These are phyloP conservation scores for Saccharomyces mikatae DNA, from an alignment of 805 yeast genomes.

Conservation along the genomic window DNA sequence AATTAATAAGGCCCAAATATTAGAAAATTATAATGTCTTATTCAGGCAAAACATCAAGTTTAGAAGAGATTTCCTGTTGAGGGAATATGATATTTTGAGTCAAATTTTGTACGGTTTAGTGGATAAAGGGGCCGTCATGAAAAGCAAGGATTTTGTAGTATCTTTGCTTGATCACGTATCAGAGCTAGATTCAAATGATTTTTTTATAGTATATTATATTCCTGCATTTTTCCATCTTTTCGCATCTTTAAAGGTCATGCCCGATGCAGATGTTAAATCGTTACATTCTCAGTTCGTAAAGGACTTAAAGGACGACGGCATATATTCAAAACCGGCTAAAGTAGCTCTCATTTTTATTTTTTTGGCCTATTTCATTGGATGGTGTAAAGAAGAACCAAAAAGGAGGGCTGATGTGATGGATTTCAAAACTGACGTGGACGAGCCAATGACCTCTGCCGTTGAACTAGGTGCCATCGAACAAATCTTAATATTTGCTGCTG, in stretches of 20 bases:
- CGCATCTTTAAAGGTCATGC: slow-evolving; percentile 30
- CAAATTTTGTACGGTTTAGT: slow-evolving; percentile 52
- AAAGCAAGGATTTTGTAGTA: slow-evolving; percentile 29
- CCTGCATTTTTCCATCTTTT: slow-evolving; percentile 49
- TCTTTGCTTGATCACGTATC: slow-evolving; percentile 40
- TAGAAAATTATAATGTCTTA: slow-evolving; percentile 40
- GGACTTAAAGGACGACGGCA: slow-evolving; percentile 34
- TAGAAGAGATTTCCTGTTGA: slow-evolving; percentile 53
- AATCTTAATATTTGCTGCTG: slow-evolving; percentile 53
- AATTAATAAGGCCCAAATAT: slow-evolving; percentile 44
- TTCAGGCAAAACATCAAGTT: slow-evolving; percentile 45
- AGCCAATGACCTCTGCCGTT: slow-evolving; percentile 51
- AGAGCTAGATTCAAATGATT: slow-evolving; percentile 50
- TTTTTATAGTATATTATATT: slow-evolving; percentile 53
- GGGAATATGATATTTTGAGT: slow-evolving; percentile 65
- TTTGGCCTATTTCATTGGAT: slow-evolving; percentile 49
- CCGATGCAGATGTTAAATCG: slow-evolving; percentile 33
- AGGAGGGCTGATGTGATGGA: slow-evolving; percentile 40
- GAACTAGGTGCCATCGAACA: slow-evolving; percentile 67
- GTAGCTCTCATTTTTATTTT: slow-evolving; percentile 45
- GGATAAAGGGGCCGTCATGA: slow-evolving; percentile 29
- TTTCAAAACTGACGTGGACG: slow-evolving; percentile 47
- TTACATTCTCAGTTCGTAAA: slow-evolving; percentile 33
- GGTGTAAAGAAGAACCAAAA: slow-evolving; percentile 50
- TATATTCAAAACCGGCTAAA: slow-evolving; percentile 41